Evolutionary conservation across 2,329 filamentous ascomycete genomes (phyloP).

Genomic region (Pseudocercospora musae): DNA sequence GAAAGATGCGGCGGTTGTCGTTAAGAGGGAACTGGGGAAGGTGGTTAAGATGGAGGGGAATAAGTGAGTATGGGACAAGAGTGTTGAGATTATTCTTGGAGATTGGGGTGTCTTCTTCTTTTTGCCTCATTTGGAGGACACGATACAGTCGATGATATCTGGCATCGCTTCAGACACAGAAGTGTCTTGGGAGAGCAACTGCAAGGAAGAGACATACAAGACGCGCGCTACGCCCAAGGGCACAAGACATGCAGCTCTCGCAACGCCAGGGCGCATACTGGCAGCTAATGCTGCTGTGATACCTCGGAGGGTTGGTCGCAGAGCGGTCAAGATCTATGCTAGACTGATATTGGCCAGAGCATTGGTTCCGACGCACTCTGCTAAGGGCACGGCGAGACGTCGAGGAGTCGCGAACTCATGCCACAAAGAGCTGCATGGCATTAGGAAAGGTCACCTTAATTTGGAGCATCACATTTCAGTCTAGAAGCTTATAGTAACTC

Average conservation of each 20-base stretch:
- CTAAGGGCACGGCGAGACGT: not conserved
- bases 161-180: not conserved
- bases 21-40: constrained; percentile 46
- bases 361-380: not conserved
- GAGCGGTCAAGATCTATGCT: not conserved
- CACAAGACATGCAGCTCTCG: not conserved
- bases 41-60: constrained; percentile 25
- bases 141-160: not conserved
- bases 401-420: not conserved
- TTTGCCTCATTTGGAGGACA: not conserved
- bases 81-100: not conserved
- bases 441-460: not conserved
- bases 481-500: not conserved
- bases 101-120: too few species aligned
- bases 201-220: not conserved
- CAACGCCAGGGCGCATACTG: not conserved
- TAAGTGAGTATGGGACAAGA: constrained; percentile 4
- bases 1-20: constrained; percentile 50
- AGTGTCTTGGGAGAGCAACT: not conserved
- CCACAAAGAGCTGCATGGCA: not conserved
- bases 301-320: not conserved
- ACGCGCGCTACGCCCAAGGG: not conserved
- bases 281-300: not conserved
- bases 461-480: not conserved
- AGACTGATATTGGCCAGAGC: not conserved